Evolutionary conservation across 805 yeast genomes (phyloP), one percentile per base, ranked within the genome.

Genomic region (Yarrowia deformans): DNA sequence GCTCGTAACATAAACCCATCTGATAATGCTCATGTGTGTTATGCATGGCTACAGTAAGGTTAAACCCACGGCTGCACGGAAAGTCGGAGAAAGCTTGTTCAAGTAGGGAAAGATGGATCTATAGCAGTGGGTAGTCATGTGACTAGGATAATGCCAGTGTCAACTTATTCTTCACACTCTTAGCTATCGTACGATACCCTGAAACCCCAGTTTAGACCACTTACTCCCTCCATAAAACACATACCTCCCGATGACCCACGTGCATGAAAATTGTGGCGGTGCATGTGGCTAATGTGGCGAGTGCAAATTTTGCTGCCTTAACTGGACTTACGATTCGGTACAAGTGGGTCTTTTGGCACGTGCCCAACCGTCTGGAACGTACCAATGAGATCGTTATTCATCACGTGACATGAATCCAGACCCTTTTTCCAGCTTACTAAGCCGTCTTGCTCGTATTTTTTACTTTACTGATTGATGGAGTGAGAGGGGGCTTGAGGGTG

Each of bases 21-120:
- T 56, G 63, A 56, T 56, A 56, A 56, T 42, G 48, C 60, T 54
- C 58, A 18, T 23, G 29, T 23, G 29, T 23, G 10, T 3, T 18
- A 35, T 9, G 46, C 46, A 56, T 18, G 29, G 2, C 4, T 4
- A 56, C 29, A 23, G 29, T 23, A 23, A 56, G 37, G 63, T 56
- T 56, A 56, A n/a, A 39, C 37, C 63, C 48, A 56, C 63, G 61
- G 61, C 46, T 55, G 14, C 35, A 19, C 61, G 61, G 61, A 55
- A 55, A 46, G 45, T 14, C 61, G 37, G 46, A 34, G 46, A 23
- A 54, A 55, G 58, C 14, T 54, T 32, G 13, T 16, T 7, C 14
- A 12, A 1, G 40, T n/a, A 4, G 40, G 16, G 23, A 43, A n/a
- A 10, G 23, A n/a, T 8, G 12, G 14, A 37, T 34, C 18, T 18